These are phyloP conservation scores for Annulohypoxylon truncatum DNA, from an alignment of 2,329 filamentous ascomycete genomes.

Conservation along the genomic window DNA sequence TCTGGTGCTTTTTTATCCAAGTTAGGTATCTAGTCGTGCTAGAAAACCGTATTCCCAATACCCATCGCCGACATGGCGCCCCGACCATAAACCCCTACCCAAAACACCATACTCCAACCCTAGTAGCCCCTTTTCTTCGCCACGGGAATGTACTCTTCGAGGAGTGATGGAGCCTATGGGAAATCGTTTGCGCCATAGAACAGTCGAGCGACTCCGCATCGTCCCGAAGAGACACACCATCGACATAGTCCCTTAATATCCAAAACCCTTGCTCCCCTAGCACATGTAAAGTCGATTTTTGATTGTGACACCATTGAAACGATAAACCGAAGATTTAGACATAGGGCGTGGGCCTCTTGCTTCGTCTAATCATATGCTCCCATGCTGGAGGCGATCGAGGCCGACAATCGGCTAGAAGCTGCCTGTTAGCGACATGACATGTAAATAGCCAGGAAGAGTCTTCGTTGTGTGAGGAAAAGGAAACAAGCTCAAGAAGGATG, in stretches of 20 bases:
- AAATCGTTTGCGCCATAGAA: not conserved
- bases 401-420: constrained; percentile 47
- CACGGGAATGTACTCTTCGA: constrained; percentile 5
- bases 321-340: constrained; percentile 36
- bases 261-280: constrained; percentile 20
- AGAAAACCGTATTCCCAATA: not conserved
- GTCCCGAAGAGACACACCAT: not conserved
- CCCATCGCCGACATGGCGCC: constrained; percentile 11
- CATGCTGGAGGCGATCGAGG: constrained; percentile 47
- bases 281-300: constrained; percentile 3
- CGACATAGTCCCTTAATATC: constrained; percentile 9
- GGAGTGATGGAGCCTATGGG: not conserved
- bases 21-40: not conserved
- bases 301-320: not conserved
- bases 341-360: constrained; percentile 44
- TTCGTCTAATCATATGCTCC: constrained; percentile 51
- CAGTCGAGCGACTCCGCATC: constrained; percentile 7
- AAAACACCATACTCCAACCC: constrained; percentile 30
- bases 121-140: constrained; percentile 2
- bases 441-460: not conserved
- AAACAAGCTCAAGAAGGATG: not conserved
- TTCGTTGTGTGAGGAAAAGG: not conserved
- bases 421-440: constrained; percentile 26
- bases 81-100: constrained; percentile 11
- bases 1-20: not conserved